Evolutionary conservation across 257 asterid species (phyloP), one percentile per base, ranked within the genome.

Genomic region (Euphrasia confusa): DNA sequence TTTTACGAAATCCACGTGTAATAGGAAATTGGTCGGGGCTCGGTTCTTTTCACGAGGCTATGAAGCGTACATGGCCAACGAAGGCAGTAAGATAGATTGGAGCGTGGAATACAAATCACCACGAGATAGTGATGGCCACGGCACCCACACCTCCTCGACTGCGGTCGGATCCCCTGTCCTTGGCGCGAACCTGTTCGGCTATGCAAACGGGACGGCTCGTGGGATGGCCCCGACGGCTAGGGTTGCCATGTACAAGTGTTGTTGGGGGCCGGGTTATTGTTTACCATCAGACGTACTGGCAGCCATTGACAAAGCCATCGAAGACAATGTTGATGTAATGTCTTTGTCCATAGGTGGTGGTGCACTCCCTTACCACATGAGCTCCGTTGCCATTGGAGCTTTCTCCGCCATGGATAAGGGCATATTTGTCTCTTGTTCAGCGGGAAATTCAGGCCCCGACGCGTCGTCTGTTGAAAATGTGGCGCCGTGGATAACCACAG

Each of bases 141-240:
- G 99, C 17, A 89, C 99, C 39, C 99, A 92, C 76, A 92, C 99
- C 0, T 72, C 99, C 3, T 61, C 95, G 40, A 92, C 97, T 1
- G 95, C 99, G 11, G 89, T 83, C 3, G 97, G 99, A 1, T 71
- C 90, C 0, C 32, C 71, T 1, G 99, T 92, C 10, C 1, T 82
- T 9, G 85, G 80, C 48, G 94, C 99, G 1, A 89, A 76, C 68
- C 72, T 92, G 27, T 82, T 89, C 30, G 96, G 99, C 0, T 92
- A 80, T 60, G 99, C 97, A 0, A 2, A 70, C 0, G 99, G 99
- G 9, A 72, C 81, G 18, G 99, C 99, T 0, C 95, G 95, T 3
- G 99, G 99, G 13, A 92, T 92, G 99, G 96, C 99, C 5, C 75
- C 82, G 30, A 77, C 77, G 2, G 96, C 97, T 1, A 66, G 99